These are phyloP conservation scores for Sugiyamaella marilandica DNA, from an alignment of 805 yeast species.

Conservation along the genomic window DNA sequence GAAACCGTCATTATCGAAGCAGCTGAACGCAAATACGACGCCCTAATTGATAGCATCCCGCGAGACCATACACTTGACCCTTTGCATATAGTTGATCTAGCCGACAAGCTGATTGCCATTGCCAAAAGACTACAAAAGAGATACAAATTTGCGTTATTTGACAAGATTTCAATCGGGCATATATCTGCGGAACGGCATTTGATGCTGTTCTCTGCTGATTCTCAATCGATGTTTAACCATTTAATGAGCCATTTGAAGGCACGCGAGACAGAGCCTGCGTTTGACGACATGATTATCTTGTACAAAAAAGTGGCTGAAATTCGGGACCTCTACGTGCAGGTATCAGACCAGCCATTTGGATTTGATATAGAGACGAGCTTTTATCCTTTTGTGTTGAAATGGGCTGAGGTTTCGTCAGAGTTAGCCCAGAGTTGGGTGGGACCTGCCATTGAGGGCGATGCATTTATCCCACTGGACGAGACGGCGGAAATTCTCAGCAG, in stretches of 20 bases:
- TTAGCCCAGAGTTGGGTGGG: constrained; percentile 46
- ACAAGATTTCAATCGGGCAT: constrained; percentile 46
- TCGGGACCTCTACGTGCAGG: constrained; percentile 45
- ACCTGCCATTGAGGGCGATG: constrained; percentile 55
- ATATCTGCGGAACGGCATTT: constrained; percentile 31
- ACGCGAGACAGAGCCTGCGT: constrained; percentile 31
- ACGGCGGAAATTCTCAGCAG: constrained; percentile 39
- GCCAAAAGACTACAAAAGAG: constrained; percentile 52
- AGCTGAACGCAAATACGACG: constrained; percentile 43
- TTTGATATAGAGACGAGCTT: constrained; percentile 56
- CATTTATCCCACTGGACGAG: constrained; percentile 48
- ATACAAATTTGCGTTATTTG: constrained; percentile 59
- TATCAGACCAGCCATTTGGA: constrained; percentile 39
- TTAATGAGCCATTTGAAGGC: constrained; percentile 24
- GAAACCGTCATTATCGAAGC: constrained; percentile 30
- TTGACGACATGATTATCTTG: constrained; percentile 54
- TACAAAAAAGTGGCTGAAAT: constrained; percentile 52
- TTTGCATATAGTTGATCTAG: constrained; percentile 52
- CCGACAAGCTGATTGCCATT: constrained; percentile 47
- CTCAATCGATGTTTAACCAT: constrained; percentile 31
- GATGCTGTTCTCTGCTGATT: constrained; percentile 31
- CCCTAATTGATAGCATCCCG: constrained; percentile 49
- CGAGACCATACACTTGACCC: constrained; percentile 50
- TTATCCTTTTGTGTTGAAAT: constrained; percentile 40
- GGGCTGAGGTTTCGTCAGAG: constrained; percentile 42